Evolutionary conservation across 441 rosid species (phyloP), one percentile per base, ranked within the genome.

Genomic region (Biscutella laevigata): DNA sequence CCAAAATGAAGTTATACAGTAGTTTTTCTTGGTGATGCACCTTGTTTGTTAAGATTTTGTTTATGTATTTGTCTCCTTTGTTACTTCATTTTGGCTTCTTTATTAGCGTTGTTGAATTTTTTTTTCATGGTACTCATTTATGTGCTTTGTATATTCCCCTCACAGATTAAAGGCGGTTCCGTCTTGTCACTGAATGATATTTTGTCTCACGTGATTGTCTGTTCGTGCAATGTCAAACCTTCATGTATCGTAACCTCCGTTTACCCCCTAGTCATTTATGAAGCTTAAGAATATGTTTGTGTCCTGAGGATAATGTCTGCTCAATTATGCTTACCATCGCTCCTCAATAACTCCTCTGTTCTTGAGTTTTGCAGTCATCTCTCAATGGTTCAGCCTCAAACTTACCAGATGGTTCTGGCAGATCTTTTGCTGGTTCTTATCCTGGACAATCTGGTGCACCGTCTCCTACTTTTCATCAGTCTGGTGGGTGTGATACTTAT

Each of bases 371-470:
- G 73, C 87, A 94, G 97, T 86, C 99, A 57, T 89, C 96, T 56
- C 77, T 86, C 53, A 86, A 80, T 32, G 85, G 92, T 34, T 81
- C 95, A 26, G 80, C 88, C 30, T 83, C 99, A 14, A 94, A 84
- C 80, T 78, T 88, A 66, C 92, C 77, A 58, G 99, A 94, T 49
- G 75, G 77, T 4, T 73, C 84, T 0, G 97, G 84, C 43, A 81
- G 95, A 29, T 81, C 95, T 40, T 88, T 84, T 69, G 32, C 85
- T 9, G 27, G 88, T 68, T 88, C 95, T 39, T 89, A 80, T 73
- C 83, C 99, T 59, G 94, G 88, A 48, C 99, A 86, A 66, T 83
- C 96, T 64, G 99, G 95, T 62, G 88, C 81, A 5, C 92, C 77
- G 8, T 85, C 94, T 41, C 91, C 96, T 40, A 75, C 67, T 74